Evolutionary conservation across 768 basidiomycete species (phyloP), one percentile per base, ranked within the genome.

Genomic region (Collybia sp.): DNA sequence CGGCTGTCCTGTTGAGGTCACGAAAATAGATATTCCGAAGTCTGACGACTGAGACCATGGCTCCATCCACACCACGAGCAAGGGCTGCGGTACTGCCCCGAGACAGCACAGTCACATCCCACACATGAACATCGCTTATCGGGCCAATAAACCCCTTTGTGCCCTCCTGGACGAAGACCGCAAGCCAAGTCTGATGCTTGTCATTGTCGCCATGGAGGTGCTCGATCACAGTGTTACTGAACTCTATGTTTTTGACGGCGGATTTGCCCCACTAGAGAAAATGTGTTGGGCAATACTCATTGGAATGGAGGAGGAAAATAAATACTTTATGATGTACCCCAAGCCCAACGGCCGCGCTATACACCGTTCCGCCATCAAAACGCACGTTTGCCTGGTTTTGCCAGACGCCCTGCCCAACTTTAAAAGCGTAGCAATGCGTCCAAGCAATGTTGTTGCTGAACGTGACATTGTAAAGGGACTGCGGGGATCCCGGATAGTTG

Each of bases 351-450:
- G 49, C 49, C 4, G 49, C 49, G 11, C 36, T 9, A 17, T 50
- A 50, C 1, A 50, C 44, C 2, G 49, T 50, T 13, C 47, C 31
- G 15, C 30, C 12, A 2, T 41, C 40, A 17, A 41, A 41, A 15
- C 30, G 40, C 16, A 47, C n/a, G 6, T 36, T 45, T 18, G 13
- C 25, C 48, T 53, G 52, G 38, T 53, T 31, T 5, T 41, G 16
- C 49, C 49, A 32, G 9, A 51, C 45, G 17, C 53, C 53, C 17
- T 55, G 56, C 13, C 56, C 51, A 10, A 55, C 49, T 39, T 57
- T 53, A 40, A 57, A 55, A 18, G 51, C 51, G 30, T 53, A 55
- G 32, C 49, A 49, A 17, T n/a, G 36, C 18, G 53, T 53, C 53
- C 53, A 53, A 19, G 43, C 54, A 20, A 50, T 32, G 43, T 47